These are phyloP conservation scores for Ophiostoma australiae DNA, from an alignment of 2,329 filamentous ascomycete genomes.

Conservation along the genomic window DNA sequence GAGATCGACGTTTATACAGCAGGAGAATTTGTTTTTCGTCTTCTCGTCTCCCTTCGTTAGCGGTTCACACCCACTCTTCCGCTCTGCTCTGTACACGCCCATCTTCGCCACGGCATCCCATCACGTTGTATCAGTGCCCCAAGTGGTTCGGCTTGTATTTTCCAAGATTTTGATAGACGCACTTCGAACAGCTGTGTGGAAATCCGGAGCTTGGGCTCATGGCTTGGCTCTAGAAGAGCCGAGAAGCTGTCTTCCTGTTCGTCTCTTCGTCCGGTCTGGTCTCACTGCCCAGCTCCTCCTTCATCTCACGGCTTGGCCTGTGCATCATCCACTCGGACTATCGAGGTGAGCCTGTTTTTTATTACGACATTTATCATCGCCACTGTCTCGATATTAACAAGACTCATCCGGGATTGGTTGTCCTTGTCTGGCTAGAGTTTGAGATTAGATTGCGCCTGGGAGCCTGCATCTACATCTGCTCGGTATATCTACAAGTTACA, in stretches of 20 bases:
- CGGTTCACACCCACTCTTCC: background rate
- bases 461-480: background rate
- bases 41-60: background rate
- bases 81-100: background rate
- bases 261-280: background rate
- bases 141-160: background rate
- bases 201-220: background rate
- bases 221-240: background rate
- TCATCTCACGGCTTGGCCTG: background rate
- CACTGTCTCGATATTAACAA: background rate
- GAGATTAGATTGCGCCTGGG: background rate
- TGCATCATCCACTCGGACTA: background rate
- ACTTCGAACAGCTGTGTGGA: background rate
- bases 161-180: background rate
- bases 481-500: background rate
- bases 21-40: conserved; percentile 4
- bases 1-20: background rate
- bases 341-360: background rate
- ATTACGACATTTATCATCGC: background rate
- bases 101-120: background rate
- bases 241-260: background rate
- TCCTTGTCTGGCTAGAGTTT: conserved; percentile 1
- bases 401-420: background rate
- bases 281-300: background rate
- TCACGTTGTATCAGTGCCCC: background rate